Conservation (phyloP, 148 eudicot species). For the Rhododendron ovatum region DNA sequence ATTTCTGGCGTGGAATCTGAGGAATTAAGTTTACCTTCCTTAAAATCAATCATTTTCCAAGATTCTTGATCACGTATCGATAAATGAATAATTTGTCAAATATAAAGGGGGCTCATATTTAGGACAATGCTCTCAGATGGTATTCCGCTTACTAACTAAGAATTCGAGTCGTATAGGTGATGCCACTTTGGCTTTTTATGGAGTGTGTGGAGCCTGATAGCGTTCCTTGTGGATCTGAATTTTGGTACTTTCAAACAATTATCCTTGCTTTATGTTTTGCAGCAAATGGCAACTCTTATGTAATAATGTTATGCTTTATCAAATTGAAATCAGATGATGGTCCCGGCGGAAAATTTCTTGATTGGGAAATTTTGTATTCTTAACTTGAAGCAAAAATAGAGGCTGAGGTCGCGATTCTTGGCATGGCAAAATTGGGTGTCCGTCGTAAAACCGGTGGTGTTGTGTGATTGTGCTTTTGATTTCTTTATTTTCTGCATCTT, state of each 20-base stretch:
- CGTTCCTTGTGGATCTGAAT: not conserved
- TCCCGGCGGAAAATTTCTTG: not conserved
- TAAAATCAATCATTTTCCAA: not conserved
- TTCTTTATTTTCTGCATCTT: not conserved
- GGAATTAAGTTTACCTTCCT: slow-evolving; percentile 1
- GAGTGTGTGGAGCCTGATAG: not conserved
- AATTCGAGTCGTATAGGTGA: not conserved
- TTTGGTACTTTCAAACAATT: not conserved
- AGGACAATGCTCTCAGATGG: not conserved
- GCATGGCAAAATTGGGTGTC: not conserved
- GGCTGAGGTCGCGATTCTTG: not conserved
- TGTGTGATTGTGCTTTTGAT: not conserved
- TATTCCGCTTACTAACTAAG: not conserved
- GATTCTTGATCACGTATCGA: not conserved
- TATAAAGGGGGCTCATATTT: not conserved
- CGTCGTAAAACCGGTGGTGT: not conserved
- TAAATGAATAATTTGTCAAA: not conserved
- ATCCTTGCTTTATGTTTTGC: not conserved
- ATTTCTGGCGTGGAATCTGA: not conserved
- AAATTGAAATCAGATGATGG: not conserved
- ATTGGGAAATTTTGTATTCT: not conserved
- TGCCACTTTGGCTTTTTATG: no score
- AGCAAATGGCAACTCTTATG: not conserved
- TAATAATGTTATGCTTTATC: not conserved
- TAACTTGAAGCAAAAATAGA: not conserved